Evolutionary conservation across 805 yeast species (phyloP).

Genomic region (Cyberlindnera veronae): DNA sequence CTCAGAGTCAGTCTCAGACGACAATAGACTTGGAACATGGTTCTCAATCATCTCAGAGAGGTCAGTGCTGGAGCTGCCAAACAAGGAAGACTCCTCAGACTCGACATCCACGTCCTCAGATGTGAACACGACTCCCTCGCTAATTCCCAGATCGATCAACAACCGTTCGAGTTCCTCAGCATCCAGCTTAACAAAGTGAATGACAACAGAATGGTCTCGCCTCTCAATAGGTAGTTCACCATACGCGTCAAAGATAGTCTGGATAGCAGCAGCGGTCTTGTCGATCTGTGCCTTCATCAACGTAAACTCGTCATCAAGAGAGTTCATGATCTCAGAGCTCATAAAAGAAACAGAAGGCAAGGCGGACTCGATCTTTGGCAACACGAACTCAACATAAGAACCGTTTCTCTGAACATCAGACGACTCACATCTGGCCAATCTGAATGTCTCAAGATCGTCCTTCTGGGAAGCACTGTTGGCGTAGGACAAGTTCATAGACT

Average conservation of each 20-base stretch:
- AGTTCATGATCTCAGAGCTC: slow-evolving; percentile 41
- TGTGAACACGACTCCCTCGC: slow-evolving; percentile 52
- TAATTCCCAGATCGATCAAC: slow-evolving; percentile 55
- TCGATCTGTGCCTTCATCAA: slow-evolving; percentile 39
- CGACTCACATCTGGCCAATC: slow-evolving; percentile 34
- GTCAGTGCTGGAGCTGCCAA: slow-evolving; percentile 4
- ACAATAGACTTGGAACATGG: slow-evolving; percentile 23
- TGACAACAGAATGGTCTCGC: slow-evolving; percentile 41
- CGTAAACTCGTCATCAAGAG: slow-evolving; percentile 35
- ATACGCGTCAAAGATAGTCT: slow-evolving; percentile 44
- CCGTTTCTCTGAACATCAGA: slow-evolving; percentile 34
- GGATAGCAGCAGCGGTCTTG: slow-evolving; percentile 41
- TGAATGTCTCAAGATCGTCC: slow-evolving; percentile 31
- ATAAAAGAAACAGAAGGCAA: slow-evolving; percentile 42
- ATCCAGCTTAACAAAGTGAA: slow-evolving; percentile 73
- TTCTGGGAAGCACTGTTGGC: slow-evolving; percentile 27
- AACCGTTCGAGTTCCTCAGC: slow-evolving; percentile 51
- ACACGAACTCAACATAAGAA: slow-evolving; percentile 54
- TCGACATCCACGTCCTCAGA: slow-evolving; percentile 18
- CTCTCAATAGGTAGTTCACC: slow-evolving; percentile 65
- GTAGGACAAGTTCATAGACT: slow-evolving; percentile 16
- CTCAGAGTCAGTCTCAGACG: slow-evolving; percentile 13
- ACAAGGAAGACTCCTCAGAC: slow-evolving; percentile 3
- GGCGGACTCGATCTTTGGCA: slow-evolving; percentile 36
- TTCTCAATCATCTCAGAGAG: slow-evolving; percentile 15